Conservation (phyloP, 2,329 filamentous ascomycete genomes). For the Fusarium abutilonis region DNA sequence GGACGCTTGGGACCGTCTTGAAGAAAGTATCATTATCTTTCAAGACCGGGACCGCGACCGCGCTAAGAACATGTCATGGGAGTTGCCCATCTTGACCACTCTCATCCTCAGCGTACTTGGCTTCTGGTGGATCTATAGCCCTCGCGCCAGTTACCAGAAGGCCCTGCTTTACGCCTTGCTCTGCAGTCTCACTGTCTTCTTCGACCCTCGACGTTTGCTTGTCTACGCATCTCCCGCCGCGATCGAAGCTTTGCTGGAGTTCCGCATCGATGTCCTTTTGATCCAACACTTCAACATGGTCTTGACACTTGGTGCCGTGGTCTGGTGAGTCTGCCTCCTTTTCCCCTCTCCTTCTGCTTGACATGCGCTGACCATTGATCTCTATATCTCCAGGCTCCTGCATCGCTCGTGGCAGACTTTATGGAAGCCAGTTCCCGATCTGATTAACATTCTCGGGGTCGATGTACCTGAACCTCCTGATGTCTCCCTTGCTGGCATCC, state of each 20-base stretch:
- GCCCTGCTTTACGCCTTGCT: conserved; percentile 48
- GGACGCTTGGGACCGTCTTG: conserved; percentile 38
- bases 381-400: conserved; percentile 69
- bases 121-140: conserved; percentile 52
- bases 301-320: conserved; percentile 61
- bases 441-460: conserved; percentile 90
- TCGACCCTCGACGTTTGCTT: conserved; percentile 48
- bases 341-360: conserved; percentile 1
- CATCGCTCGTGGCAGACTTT: conserved; percentile 89
- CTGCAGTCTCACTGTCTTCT: conserved; percentile 48
- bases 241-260: conserved; percentile 51
- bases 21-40: conserved; percentile 37
- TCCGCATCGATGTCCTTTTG: conserved; percentile 59
- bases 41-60: conserved; percentile 43
- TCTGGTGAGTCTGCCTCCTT: conserved; percentile 58
- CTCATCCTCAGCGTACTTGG: conserved; percentile 53
- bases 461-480: conserved; percentile 92
- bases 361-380: conserved; percentile 24
- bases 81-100: conserved; percentile 54
- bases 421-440: conserved; percentile 87
- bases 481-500: conserved; percentile 90
- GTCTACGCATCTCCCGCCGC: conserved; percentile 46
- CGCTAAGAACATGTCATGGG: conserved; percentile 58
- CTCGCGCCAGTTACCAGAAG: conserved; percentile 47
- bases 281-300: conserved; percentile 65